Conservation (phyloP, 2,329 filamentous ascomycete genomes). For the Talaromyces sp. region DNA sequence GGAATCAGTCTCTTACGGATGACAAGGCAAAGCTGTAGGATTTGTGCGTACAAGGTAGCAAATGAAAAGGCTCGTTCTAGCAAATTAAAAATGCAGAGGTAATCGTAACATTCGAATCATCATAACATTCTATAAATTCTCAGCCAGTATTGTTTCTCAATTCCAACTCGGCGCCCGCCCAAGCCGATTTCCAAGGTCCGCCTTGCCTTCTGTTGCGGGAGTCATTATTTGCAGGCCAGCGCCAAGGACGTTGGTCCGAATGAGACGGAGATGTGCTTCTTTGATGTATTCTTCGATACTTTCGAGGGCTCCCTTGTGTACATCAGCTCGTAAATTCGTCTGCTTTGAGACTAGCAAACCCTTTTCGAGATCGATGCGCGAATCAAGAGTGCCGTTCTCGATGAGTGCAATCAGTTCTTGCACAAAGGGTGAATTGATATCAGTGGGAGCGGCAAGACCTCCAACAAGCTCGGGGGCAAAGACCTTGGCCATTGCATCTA, state of each 20-base stretch:
- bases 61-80: background rate
- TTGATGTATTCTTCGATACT: conserved; percentile 68
- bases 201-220: background rate
- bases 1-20: background rate
- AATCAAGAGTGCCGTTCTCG: conserved; percentile 63
- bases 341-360: conserved; percentile 70
- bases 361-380: conserved; percentile 80
- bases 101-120: background rate
- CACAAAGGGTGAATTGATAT: conserved; percentile 45
- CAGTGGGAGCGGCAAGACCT: conserved; percentile 55
- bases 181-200: background rate
- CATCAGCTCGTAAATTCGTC: conserved; percentile 60
- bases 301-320: conserved; percentile 66
- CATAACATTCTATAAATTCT: background rate
- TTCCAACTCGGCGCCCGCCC: background rate
- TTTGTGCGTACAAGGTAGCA: background rate
- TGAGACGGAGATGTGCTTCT: conserved; percentile 69
- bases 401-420: conserved; percentile 77
- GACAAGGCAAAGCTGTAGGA: background rate
- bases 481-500: conserved; percentile 70
- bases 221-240: conserved; percentile 67
- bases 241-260: conserved; percentile 70
- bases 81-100: background rate
- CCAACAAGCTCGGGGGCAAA: conserved; percentile 54
- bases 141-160: background rate